Conservation (phyloP, 306 rosid species). For the Mimosa bimucronata region DNA sequence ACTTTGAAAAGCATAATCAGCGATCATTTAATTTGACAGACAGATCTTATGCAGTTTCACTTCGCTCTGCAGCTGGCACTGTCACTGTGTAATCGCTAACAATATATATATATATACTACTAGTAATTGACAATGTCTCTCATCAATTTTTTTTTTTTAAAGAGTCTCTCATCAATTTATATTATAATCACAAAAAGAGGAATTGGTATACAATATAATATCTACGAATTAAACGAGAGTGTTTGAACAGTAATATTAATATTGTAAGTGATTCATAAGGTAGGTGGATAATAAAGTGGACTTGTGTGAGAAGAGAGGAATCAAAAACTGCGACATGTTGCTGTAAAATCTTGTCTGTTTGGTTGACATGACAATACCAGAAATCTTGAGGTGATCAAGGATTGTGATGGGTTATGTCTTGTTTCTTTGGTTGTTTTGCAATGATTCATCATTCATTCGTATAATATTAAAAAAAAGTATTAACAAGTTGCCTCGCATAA, state of each 20-base stretch:
- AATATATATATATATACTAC: background rate
- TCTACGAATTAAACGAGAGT: too few relatives aligned
- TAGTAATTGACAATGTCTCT: too few relatives aligned
- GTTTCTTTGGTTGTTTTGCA: background rate
- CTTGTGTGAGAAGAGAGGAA: background rate
- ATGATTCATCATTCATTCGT: background rate
- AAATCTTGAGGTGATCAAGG: slow-evolving; percentile 5
- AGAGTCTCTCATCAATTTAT: too few relatives aligned
- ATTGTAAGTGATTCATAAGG: slow-evolving; percentile 7
- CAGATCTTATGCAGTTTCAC: slow-evolving; percentile 3
- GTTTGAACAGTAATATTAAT: background rate
- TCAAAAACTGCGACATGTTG: slow-evolving; percentile 8
- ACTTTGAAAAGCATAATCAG: slow-evolving; percentile 36
- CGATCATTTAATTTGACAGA: slow-evolving; percentile 3
- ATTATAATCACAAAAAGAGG: too few relatives aligned
- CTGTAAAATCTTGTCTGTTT: slow-evolving; percentile 29
- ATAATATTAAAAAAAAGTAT: background rate
- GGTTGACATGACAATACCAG: slow-evolving; percentile 39
- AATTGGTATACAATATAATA: too few relatives aligned
- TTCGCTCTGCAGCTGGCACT: background rate
- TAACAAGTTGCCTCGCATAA: background rate
- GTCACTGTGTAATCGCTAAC: slow-evolving; percentile 25
- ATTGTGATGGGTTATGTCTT: background rate
- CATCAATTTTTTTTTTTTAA: too few relatives aligned
- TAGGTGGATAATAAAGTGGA: background rate